Conservation (phyloP, 2,329 filamentous ascomycete genomes). For the Sphaerulina musiva region DNA sequence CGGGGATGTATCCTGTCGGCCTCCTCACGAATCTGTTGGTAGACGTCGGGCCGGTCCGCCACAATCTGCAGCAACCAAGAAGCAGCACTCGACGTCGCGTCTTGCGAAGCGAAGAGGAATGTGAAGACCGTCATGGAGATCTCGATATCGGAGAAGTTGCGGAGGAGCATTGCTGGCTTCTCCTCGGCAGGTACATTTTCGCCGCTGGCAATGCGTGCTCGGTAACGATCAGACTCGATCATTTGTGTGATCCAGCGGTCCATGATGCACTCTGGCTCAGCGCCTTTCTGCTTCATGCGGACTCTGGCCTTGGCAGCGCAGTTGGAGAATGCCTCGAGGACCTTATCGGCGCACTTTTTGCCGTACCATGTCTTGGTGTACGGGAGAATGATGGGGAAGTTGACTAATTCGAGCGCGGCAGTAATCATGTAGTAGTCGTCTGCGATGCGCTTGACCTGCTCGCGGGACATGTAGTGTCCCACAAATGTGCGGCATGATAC, state of each 20-base stretch:
- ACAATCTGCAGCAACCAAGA: constrained; percentile 95
- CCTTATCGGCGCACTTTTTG: constrained; percentile 91
- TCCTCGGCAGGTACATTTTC: constrained; percentile 59
- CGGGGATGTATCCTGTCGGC: constrained; percentile 27
- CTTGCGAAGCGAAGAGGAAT: constrained; percentile 70
- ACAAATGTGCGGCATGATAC: constrained; percentile 96
- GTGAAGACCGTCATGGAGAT: constrained; percentile 82
- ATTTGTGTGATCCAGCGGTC: constrained; percentile 89
- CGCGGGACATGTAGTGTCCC: constrained; percentile 87
- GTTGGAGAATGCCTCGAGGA: constrained; percentile 79
- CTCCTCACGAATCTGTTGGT: constrained; percentile 87
- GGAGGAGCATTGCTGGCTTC: constrained; percentile 76
- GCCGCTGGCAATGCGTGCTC: constrained; percentile 68
- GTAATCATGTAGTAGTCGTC: constrained; percentile 97
- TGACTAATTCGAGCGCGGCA: constrained; percentile 90
- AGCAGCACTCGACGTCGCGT: constrained; percentile 86
- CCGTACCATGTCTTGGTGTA: constrained; percentile 96
- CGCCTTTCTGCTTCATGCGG: constrained; percentile 68
- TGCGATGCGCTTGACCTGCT: constrained; percentile 85
- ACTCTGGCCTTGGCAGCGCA: constrained; percentile 91
- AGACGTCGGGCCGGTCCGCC: constrained; percentile 86
- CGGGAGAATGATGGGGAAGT: constrained; percentile 93
- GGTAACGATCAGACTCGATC: constrained; percentile 76
- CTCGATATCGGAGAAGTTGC: constrained; percentile 86
- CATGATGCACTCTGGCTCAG: constrained; percentile 84